Percentiles rank a stretch among this genome's conserved stretches.
phyloP scores from a whole-genome alignment of 441 rosid genomes.

The Raphanus hybrid region DNA sequence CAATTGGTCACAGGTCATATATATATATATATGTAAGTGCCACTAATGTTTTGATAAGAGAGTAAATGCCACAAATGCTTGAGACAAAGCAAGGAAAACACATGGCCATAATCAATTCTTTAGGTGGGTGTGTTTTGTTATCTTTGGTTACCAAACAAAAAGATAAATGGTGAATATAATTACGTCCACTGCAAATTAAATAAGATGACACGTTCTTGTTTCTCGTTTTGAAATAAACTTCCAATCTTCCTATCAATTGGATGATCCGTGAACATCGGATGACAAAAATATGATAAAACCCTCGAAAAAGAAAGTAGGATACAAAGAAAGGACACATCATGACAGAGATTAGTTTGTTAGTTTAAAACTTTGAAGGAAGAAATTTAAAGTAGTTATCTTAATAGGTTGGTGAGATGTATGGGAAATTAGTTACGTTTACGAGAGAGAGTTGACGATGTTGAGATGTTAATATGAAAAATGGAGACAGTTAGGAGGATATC shows the following conservation, averaged over 20 bases:
- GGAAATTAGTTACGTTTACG: conserved; percentile 3
- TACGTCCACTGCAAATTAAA: conserved; percentile 5
- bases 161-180: background rate
- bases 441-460: background rate
- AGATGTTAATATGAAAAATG: conserved; percentile 12
- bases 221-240: background rate
- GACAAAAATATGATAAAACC: background rate
- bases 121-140: background rate
- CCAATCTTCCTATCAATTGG: background rate
- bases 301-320: conserved; percentile 17
- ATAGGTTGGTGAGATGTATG: background rate
- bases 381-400: conserved; percentile 12
- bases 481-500: conserved; percentile 17
- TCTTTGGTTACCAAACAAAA: background rate
- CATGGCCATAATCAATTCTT: background rate
- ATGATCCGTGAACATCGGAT: background rate
- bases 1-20: background rate
- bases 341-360: conserved; percentile 3
- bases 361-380: background rate
- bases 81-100: conserved; percentile 13
- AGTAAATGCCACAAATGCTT: background rate
- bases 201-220: background rate
- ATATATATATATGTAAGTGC: background rate
- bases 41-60: background rate
- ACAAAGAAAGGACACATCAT: background rate